phyloP scores from a whole-genome alignment of 441 rosid genomes.

The Adansonia grandidieri region DNA sequence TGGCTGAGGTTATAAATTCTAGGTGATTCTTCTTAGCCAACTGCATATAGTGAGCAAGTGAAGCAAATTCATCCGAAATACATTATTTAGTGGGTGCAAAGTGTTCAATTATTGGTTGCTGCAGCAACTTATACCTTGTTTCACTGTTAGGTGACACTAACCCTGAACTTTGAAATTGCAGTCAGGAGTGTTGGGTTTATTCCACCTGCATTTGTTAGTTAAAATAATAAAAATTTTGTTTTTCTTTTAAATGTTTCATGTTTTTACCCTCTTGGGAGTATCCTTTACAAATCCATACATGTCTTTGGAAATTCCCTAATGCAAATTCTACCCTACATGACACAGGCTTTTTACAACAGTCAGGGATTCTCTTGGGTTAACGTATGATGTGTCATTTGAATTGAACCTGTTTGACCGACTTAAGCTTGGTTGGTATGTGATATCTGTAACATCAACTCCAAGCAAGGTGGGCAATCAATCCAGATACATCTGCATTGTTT shows the following conservation, averaged over 20 bases:
- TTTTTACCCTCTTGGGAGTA: neutral
- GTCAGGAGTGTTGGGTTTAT: slow-evolving; percentile 6
- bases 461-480: slow-evolving; percentile 64
- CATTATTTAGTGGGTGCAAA: slow-evolving; percentile 18
- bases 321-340: slow-evolving; percentile 17
- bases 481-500: slow-evolving; percentile 24
- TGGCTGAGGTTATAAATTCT: slow-evolving; percentile 98
- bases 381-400: slow-evolving; percentile 98
- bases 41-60: slow-evolving; percentile 25
- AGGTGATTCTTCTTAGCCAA: slow-evolving; percentile 55
- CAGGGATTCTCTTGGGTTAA: slow-evolving; percentile 96
- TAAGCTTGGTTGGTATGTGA: slow-evolving; percentile 98
- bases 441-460: slow-evolving; percentile 98
- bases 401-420: slow-evolving; percentile 94
- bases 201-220: slow-evolving; percentile 1
- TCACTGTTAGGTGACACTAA: neutral
- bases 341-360: slow-evolving; percentile 98
- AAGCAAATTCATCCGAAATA: slow-evolving; percentile 1
- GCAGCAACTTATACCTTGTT: slow-evolving; percentile 8
- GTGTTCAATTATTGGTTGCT: slow-evolving; percentile 20
- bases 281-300: neutral
- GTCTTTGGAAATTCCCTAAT: slow-evolving; percentile 7
- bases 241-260: neutral
- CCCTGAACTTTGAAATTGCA: slow-evolving; percentile 5
- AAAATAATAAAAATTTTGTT: slow-evolving; percentile 3